Percentiles rank a stretch among this genome's conserved stretches.
Evolutionary conservation across 1,284 basidiomycete genomes (phyloP).

Genomic region (Psilocybe mexicana): DNA sequence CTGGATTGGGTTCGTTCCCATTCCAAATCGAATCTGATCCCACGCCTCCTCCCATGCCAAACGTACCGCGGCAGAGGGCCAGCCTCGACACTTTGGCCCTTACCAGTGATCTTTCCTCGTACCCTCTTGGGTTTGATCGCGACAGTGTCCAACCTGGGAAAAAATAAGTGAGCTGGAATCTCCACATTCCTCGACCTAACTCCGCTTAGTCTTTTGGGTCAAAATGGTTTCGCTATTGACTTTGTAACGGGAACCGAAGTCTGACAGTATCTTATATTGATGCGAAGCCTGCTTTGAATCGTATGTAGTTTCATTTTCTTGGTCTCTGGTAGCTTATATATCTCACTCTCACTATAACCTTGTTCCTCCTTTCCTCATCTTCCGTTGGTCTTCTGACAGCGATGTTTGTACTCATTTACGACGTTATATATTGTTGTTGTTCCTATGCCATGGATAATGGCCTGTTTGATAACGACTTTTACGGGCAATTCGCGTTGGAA

Average conservation of each 20-base stretch:
- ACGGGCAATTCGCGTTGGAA: no score
- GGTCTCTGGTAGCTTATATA: conserved; percentile 5
- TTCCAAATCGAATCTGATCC: conserved; percentile 76
- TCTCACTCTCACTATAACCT: not conserved
- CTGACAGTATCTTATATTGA: not conserved
- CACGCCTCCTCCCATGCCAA: conserved; percentile 34
- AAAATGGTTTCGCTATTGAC: not conserved
- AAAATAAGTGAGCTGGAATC: conserved; percentile 15
- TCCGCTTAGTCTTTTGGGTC: no score
- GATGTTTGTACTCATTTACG: conserved; percentile 1
- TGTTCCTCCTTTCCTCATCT: not conserved
- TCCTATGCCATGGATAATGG: not conserved
- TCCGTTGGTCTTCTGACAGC: not conserved
- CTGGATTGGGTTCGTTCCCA: conserved; percentile 74
- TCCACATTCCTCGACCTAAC: not conserved
- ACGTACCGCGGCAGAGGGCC: conserved; percentile 57
- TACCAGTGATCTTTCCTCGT: conserved; percentile 76
- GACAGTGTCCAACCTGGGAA: conserved; percentile 40
- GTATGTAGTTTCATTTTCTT: not conserved
- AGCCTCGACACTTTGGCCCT: conserved; percentile 81
- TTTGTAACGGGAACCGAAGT: not conserved
- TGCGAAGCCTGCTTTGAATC: not conserved
- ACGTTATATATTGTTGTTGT: conserved; percentile 2
- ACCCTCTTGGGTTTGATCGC: conserved; percentile 71
- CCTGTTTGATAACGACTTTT: no score